A percentile compares a stretch with the other conserved stretches of the same genome.
These are phyloP conservation scores for Hortaea sp. DNA, from an alignment of 2,329 filamentous ascomycete species.

Conservation along the genomic window DNA sequence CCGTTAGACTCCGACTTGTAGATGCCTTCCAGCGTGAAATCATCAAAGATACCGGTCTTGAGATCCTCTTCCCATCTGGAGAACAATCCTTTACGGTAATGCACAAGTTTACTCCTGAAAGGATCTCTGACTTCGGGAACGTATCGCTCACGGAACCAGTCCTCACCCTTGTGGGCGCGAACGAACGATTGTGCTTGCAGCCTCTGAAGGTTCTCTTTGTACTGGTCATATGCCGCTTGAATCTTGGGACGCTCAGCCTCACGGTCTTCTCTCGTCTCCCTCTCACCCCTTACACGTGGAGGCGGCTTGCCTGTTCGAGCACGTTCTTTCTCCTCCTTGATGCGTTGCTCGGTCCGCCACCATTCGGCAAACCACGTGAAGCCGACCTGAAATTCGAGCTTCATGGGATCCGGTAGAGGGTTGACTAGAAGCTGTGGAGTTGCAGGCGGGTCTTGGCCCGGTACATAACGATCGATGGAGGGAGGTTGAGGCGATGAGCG, in stretches of 20 bases:
- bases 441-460: slow-evolving; percentile 50
- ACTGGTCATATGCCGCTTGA: slow-evolving; percentile 56
- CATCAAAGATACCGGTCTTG: slow-evolving; percentile 76
- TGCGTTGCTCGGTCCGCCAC: slow-evolving; percentile 74
- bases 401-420: slow-evolving; percentile 61
- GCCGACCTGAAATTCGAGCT: slow-evolving; percentile 67
- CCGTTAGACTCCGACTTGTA: slow-evolving; percentile 90
- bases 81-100: slow-evolving; percentile 69
- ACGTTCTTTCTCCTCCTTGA: slow-evolving; percentile 72
- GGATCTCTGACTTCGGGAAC: slow-evolving; percentile 69
- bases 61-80: slow-evolving; percentile 84
- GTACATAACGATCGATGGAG: slow-evolving; percentile 71
- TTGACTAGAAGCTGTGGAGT: slow-evolving; percentile 44
- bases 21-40: slow-evolving; percentile 87
- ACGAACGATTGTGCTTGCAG: slow-evolving; percentile 68
- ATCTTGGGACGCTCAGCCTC: slow-evolving; percentile 72
- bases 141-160: slow-evolving; percentile 97
- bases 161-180: slow-evolving; percentile 81
- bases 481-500: slow-evolving; percentile 54
- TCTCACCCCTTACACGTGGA: slow-evolving; percentile 48
- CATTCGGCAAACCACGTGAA: slow-evolving; percentile 81
- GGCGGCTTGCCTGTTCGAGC: slow-evolving; percentile 57
- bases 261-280: slow-evolving; percentile 61
- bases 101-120: slow-evolving; percentile 65
- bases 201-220: slow-evolving; percentile 55